Evolutionary conservation across 2,329 filamentous ascomycete genomes (phyloP), one percentile per base, ranked within the genome.

Genomic region (Alternaria alternata): DNA sequence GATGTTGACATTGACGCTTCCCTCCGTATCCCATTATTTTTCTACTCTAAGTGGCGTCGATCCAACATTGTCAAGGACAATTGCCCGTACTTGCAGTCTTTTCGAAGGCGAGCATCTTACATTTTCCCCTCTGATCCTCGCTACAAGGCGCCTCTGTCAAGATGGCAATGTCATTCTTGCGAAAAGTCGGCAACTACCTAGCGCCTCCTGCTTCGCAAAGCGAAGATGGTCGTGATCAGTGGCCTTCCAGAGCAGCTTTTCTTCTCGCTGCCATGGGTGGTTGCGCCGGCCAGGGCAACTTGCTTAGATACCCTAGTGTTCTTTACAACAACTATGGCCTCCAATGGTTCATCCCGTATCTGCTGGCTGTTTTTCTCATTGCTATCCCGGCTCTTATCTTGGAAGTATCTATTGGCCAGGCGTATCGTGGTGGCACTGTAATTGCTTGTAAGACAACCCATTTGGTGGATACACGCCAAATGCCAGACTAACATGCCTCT

Each of bases 311-410:
- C 61, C 86, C 86, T 2, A 87, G 84, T 0, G 83, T 85, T 39
- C 81, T 87, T 2, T 88, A 86, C 80, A 87, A 87, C 76, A 87
- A 87, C 70, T 81, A 85, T 57, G 86, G 86, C 3, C 77, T 87
- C 6, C 85, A 87, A 66, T 88, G 86, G 86, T 88, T 86, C 71
- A 82, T 87, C 18, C 86, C 85, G 0, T 88, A 87, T 62, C 69
- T 87, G 5, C 75, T 87, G 57, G 83, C 84, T 6, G 80, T 87
- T 16, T 83, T 86, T 58, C 72, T 87, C 11, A 81, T 88, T 57
- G 85, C 85, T 38, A 87, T 87, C 44, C 86, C 85, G 0, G 80
- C 82, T 0, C 79, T 87, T 38, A 81, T 87, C 12, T 81, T 87
- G 22, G 86, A 88, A 69, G 85, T 87, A 51, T 70, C 80, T 1